Evolutionary conservation across 441 rosid genomes (phyloP).

Genomic region (Flueggea neowawraea): DNA sequence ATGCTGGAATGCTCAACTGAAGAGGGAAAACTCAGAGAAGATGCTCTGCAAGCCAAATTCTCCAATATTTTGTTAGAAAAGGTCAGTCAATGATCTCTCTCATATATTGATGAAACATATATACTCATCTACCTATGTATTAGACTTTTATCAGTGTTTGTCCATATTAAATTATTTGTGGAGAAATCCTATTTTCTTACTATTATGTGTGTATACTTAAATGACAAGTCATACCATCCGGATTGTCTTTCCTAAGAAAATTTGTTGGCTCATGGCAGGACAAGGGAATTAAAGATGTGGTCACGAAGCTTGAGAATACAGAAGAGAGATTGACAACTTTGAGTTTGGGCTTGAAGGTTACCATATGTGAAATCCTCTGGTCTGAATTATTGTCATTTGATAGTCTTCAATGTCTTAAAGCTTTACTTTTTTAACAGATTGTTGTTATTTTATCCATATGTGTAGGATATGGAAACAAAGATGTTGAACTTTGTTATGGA

Average conservation of each 20-base stretch:
- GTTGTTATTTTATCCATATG: conserved; percentile 1
- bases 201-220: too few relatives aligned
- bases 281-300: conserved; percentile 5
- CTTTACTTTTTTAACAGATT: background rate
- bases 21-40: conserved; percentile 14
- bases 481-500: conserved; percentile 59
- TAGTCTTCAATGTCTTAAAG: background rate
- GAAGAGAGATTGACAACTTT: conserved; percentile 10
- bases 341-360: conserved; percentile 17
- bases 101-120: background rate
- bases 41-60: conserved; percentile 10
- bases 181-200: too few relatives aligned
- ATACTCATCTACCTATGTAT: background rate
- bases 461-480: conserved; percentile 82
- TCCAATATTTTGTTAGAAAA: conserved; percentile 8
- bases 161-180: too few relatives aligned
- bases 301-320: conserved; percentile 5
- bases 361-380: background rate
- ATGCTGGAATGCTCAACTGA: background rate
- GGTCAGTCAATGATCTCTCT: background rate
- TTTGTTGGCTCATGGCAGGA: conserved; percentile 6
- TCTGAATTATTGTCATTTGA: background rate
- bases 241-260: background rate
- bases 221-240: too few relatives aligned
- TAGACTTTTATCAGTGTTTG: too few relatives aligned